Base-by-base conservation (phyloP, 768 basidiomycete genomes). In the Tylopilus plumbeoviolaceoides region DNA sequence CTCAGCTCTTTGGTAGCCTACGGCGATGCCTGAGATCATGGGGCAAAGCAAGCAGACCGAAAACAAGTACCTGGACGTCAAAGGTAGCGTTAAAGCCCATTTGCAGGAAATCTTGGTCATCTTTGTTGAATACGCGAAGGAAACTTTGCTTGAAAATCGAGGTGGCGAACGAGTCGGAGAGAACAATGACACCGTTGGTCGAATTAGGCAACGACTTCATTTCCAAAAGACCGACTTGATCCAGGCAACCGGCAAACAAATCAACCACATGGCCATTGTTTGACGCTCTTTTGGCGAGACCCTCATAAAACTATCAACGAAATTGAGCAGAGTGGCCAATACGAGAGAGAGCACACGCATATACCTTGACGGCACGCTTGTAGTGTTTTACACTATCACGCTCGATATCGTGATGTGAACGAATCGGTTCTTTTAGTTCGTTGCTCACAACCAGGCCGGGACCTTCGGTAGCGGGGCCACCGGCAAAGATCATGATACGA, bases 11-110 rank as follows among this genome's bases (percentile, higher is more conserved):
- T 99, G 28, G 97, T 98, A 99, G 95, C 97, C 91, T 98, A 60
- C 23, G 20, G 41, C 23, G 23, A 17, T 49, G 36, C 21, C 31
- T 50, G 44, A 56, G 44, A 51, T 58, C 41, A 48, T 23, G 33
- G 20, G 27, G 20, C 14, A 18, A 2, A 20, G 27, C 9, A 33
- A 35, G 8, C 2, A 10, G n/a, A 48, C 7, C 15, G 27, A 25
- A 44, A 38, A 30, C 18, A 61, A 69, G 39, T 62, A 91, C 92
- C 82, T 95, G 89, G 23, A 99, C 95, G 68, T 98, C 97, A 60
- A 99, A 95, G 1, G 94, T 98, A 10, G 94, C 97, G 62, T 98
- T 99, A 76, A 98, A 98, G 50, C 95, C 97, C 95, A 98, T 98
- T 64, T 89, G 83, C 25, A 98, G 77, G 58, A 89, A 80, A 1